Evolutionary conservation across 768 basidiomycete species (phyloP).

Genomic region (Kwoniella europaea): DNA sequence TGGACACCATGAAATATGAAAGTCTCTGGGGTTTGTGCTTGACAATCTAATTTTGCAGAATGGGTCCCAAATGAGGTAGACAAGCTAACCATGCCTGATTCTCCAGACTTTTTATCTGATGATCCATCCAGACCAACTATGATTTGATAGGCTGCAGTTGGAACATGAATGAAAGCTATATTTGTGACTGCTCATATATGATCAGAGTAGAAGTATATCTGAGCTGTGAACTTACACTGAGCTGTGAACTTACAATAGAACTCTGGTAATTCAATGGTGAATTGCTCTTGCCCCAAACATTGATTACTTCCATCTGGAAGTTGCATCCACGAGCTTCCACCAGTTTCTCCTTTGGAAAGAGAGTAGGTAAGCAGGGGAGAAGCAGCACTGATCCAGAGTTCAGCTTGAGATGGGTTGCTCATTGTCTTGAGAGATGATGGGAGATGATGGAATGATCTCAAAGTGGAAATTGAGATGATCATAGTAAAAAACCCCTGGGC

Average conservation of each 20-base stretch:
- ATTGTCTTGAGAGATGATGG: background rate
- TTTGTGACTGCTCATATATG: conserved; percentile 22
- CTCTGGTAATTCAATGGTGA: conserved; percentile 19
- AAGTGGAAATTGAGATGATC: background rate
- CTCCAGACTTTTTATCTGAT: conserved; percentile 7
- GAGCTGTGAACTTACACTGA: conserved; percentile 19
- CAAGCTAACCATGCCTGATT: conserved; percentile 11
- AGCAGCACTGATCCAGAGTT: conserved; percentile 29
- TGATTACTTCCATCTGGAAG: conserved; percentile 14
- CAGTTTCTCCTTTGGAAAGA: conserved; percentile 5
- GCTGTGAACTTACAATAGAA: conserved; percentile 26
- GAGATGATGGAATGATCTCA: background rate
- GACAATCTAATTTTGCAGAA: conserved; percentile 32
- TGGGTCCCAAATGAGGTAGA: conserved; percentile 23
- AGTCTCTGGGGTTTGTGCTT: background rate
- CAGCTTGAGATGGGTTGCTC: background rate
- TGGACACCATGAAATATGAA: conserved; percentile 19
- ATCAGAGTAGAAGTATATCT: background rate
- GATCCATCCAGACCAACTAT: conserved; percentile 34
- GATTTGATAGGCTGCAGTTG: conserved; percentile 5
- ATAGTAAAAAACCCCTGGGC: background rate
- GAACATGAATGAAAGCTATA: conserved; percentile 22
- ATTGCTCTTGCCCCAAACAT: conserved; percentile 16
- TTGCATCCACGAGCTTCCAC: conserved; percentile 22
- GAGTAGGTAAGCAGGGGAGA: conserved; percentile 34